A percentile compares a stretch with the other conserved stretches of the same genome.
phyloP scores from a whole-genome alignment of 371 early-diverging fungal species.

The Actinomortierella ambigua region DNA sequence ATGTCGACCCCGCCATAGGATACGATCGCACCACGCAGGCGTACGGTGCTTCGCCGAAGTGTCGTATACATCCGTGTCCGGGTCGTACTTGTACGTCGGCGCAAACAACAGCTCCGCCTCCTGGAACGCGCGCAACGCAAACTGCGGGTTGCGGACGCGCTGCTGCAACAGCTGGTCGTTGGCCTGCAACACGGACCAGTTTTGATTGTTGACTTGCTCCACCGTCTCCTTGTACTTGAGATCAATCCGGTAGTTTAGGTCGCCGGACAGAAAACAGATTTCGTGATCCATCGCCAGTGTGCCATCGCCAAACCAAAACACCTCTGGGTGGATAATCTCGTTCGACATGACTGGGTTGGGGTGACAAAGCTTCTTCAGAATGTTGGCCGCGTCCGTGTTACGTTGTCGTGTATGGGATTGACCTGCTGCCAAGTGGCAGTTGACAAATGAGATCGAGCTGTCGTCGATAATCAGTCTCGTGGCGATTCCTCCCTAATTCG shows the following conservation, averaged over 20 bases:
- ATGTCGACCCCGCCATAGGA: slow-evolving; percentile 55
- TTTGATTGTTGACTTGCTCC: slow-evolving; percentile 48
- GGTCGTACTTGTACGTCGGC: slow-evolving; percentile 90
- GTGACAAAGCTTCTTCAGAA: slow-evolving; percentile 59
- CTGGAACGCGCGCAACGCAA: slow-evolving; percentile 63
- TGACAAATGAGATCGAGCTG: slow-evolving; percentile 83
- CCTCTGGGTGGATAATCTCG: slow-evolving; percentile 32
- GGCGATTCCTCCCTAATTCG: slow-evolving; percentile 76
- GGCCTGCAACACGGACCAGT: slow-evolving; percentile 48
- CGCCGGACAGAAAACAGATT: slow-evolving; percentile 73
- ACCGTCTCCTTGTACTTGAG: slow-evolving; percentile 63
- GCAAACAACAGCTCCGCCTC: slow-evolving; percentile 73
- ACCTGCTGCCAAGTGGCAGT: slow-evolving; percentile 88
- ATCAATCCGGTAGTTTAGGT: slow-evolving; percentile 88
- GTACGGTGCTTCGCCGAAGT: slow-evolving; percentile 79
- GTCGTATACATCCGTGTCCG: slow-evolving; percentile 72
- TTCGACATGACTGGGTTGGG: slow-evolving; percentile 30
- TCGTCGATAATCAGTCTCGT: slow-evolving; percentile 77
- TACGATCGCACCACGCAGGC: slow-evolving; percentile 90
- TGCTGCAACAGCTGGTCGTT: slow-evolving; percentile 74
- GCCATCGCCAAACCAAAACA: slow-evolving; percentile 65
- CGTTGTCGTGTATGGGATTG: slow-evolving; percentile 73
- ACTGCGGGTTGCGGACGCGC: slow-evolving; percentile 52
- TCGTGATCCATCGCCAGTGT: slow-evolving; percentile 78
- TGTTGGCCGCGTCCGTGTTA: slow-evolving; percentile 76